Evolutionary conservation across 768 basidiomycete genomes (phyloP), one percentile per base, ranked within the genome.

Genomic region (Kwoniella sp.): DNA sequence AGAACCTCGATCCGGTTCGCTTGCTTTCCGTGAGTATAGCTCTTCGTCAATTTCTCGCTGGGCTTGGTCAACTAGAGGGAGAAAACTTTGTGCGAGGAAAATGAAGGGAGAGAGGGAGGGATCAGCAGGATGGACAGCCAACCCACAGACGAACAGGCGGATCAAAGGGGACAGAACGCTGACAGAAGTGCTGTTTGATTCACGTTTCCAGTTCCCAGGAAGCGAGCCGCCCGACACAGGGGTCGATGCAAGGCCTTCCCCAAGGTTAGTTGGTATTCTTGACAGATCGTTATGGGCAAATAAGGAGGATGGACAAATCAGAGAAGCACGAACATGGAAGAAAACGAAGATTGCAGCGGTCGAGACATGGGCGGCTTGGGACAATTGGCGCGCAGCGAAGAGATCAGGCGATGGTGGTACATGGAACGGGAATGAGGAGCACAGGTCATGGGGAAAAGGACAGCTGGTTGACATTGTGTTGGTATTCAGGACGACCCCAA

Each of bases 181-280:
- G 56, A 55, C 48, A 53, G 54, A 54, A 34, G 30, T 79, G 95
- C 9, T 45, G 15, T 9, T 11, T 45, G 41, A 9, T 20, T 45
- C 93, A 86, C 87, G 31, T 17, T 30, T 17, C 29, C 54, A 69
- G 68, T 97, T 70, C 95, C 95, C 79, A 88, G 91, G 82, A 98
- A 99, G 85, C 89, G 95, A 79, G 86, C 95, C 62, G 93, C 95
- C 72, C 89, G 95, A 81, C 95, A 97, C 85, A 89, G 95, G 76
- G 95, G 95, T 82, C 94, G 93, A 86, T 93, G 97, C 84, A 99
- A 99, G 88, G 88, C 93, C 71, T 99, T 98, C 90, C 96, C 96
- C 80, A 93, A 89, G 89, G 94, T 92, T 69, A 66, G 88, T 76
- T 34, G 26, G 20, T 8, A 25, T 60, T 61, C 52, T 61, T 23